These are phyloP conservation scores for Alternaria incomplexa DNA, from an alignment of 2,329 filamentous ascomycete genomes.

Conservation along the genomic window DNA sequence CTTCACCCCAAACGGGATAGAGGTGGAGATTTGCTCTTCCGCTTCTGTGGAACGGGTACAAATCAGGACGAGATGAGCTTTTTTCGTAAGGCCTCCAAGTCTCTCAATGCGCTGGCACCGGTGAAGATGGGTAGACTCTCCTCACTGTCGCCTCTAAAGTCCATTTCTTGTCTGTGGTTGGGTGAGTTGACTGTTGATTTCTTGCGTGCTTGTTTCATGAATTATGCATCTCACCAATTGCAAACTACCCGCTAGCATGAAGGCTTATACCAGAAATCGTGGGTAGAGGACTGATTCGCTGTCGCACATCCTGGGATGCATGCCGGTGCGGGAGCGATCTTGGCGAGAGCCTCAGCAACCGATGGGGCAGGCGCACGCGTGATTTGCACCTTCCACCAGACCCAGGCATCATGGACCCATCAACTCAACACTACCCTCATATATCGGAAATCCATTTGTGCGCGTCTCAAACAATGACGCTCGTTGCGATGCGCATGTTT, in stretches of 20 bases:
- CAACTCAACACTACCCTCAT: background rate
- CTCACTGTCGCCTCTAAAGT: background rate
- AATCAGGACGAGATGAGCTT: background rate
- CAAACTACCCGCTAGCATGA: background rate
- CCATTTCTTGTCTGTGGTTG: background rate
- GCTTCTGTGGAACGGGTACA: background rate
- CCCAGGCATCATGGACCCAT: background rate
- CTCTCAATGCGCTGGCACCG: constrained; percentile 17
- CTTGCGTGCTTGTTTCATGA: background rate
- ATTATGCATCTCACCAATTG: background rate
- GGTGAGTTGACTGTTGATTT: background rate
- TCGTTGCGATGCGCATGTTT: constrained; percentile 2
- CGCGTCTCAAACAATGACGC: background rate
- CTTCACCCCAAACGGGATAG: background rate
- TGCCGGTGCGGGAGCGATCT: constrained; percentile 2
- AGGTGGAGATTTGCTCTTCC: background rate
- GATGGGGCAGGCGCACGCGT: constrained; percentile 11
- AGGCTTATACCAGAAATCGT: background rate
- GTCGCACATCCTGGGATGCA: background rate
- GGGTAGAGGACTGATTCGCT: constrained; percentile 2
- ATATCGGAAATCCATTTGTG: background rate
- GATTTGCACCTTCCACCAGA: background rate
- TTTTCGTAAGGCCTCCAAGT: background rate
- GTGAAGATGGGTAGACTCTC: background rate
- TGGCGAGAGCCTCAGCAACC: constrained; percentile 2